These are phyloP conservation scores for Citrullus amarus DNA, from an alignment of 306 rosid species.

Conservation along the genomic window DNA sequence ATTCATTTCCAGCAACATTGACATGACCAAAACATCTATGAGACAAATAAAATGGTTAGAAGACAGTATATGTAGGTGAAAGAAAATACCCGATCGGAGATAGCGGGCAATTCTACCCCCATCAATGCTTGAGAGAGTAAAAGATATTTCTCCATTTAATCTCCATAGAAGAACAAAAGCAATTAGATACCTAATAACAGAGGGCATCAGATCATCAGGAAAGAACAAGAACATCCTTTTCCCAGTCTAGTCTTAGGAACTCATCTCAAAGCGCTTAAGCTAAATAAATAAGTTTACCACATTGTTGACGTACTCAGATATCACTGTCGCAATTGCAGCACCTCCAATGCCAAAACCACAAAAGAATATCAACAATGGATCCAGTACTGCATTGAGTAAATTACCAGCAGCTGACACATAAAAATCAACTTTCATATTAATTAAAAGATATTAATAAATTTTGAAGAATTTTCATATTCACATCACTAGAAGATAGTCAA, in stretches of 20 bases:
- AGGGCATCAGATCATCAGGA: conserved; percentile 22
- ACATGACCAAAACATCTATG: background rate
- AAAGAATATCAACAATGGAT: conserved; percentile 52
- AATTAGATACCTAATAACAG: conserved; percentile 52
- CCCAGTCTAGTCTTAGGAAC: conserved; percentile 16
- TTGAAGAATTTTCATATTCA: background rate
- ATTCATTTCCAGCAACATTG: background rate
- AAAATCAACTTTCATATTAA: conserved; percentile 8
- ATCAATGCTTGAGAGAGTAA: conserved; percentile 47
- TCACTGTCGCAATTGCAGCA: conserved; percentile 80
- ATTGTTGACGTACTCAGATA: conserved; percentile 82
- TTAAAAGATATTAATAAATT: background rate
- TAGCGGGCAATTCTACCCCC: conserved; percentile 55
- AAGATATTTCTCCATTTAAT: conserved; percentile 46
- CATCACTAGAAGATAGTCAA: background rate
- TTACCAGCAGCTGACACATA: conserved; percentile 59
- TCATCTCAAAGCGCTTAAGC: conserved; percentile 17
- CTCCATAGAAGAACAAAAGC: conserved; percentile 79
- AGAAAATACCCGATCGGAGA: conserved; percentile 63
- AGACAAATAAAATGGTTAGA: background rate
- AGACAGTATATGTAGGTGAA: background rate
- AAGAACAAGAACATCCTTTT: conserved; percentile 7
- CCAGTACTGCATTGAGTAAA: conserved; percentile 63
- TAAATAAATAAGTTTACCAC: conserved; percentile 61
- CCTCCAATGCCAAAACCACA: conserved; percentile 67